Conservation (phyloP, 2,329 filamentous ascomycete species). For the Lizonia empirigonia region DNA sequence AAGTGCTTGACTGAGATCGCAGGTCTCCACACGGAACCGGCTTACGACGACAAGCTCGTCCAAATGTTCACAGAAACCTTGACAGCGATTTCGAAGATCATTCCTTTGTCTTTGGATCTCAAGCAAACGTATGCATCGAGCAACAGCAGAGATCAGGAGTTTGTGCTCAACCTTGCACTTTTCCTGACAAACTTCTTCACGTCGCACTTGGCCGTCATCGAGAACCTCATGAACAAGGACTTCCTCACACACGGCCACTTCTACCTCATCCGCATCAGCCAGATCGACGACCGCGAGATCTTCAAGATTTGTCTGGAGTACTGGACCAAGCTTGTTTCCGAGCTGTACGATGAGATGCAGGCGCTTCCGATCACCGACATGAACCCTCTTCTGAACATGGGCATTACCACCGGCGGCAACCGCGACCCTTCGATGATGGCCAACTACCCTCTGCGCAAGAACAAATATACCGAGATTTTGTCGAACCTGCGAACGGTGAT, state of each 20-base stretch:
- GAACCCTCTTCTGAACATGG: constrained; percentile 85
- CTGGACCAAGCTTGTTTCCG: constrained; percentile 97
- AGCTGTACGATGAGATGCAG: constrained; percentile 99
- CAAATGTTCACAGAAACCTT: constrained; percentile 98
- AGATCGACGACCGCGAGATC: constrained; percentile 98
- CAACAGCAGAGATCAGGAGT: constrained; percentile 93
- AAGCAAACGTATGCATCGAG: constrained; percentile 90
- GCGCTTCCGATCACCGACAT: constrained; percentile 89
- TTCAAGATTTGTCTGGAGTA: constrained; percentile 99
- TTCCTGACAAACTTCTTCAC: constrained; percentile 98
- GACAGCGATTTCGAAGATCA: constrained; percentile 89
- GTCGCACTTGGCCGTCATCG: constrained; percentile 89
- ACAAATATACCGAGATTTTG: constrained; percentile 94
- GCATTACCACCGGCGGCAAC: constrained; percentile 77
- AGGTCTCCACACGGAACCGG: constrained; percentile 81
- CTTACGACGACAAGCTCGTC: constrained; percentile 93
- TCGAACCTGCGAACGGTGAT: constrained; percentile 95
- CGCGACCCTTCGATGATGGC: constrained; percentile 83
- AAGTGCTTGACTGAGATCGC: constrained; percentile 98
- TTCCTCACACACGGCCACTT: constrained; percentile 96
- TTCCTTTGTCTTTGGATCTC: constrained; percentile 86
- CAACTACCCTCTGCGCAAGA: constrained; percentile 93
- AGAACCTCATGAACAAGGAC: constrained; percentile 93
- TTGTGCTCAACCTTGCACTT: constrained; percentile 93
- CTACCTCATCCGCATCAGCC: constrained; percentile 96